phyloP scores from a whole-genome alignment of 179 eudicot genomes.

The Beta corolliflora region DNA sequence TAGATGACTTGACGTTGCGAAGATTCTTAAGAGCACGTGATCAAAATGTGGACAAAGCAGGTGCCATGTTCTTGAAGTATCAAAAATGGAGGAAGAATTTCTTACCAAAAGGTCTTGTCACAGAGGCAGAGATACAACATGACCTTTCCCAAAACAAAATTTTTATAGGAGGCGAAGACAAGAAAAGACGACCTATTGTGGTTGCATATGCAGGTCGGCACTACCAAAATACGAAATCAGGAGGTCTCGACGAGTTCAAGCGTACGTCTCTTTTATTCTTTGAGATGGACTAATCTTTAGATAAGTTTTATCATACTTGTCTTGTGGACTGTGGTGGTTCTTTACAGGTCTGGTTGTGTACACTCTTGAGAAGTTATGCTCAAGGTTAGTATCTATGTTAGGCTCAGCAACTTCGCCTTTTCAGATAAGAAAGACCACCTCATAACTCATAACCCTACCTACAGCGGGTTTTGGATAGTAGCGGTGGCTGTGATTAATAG shows the following conservation, averaged over 20 bases:
- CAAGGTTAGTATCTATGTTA: conserved; percentile 45
- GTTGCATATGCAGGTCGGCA: conserved; percentile 47
- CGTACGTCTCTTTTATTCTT: conserved; percentile 18
- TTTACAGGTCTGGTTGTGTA: conserved; percentile 70
- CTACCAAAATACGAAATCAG: conserved; percentile 41
- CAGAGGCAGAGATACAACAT: conserved; percentile 49
- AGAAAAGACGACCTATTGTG: conserved; percentile 53
- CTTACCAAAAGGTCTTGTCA: conserved; percentile 55
- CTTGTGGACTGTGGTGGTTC: conserved; percentile 9
- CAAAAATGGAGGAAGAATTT: conserved; percentile 60
- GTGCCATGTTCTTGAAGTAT: conserved; percentile 57
- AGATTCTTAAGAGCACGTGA: conserved; percentile 83
- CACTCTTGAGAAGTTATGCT: conserved; percentile 61
- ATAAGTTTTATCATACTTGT: not conserved
- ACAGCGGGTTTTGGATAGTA: not conserved
- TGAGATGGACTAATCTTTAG: not conserved
- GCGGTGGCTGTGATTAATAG: not conserved
- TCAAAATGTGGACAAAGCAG: conserved; percentile 69
- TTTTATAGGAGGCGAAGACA: conserved; percentile 61
- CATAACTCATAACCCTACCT: not conserved
- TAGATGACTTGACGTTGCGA: conserved; percentile 60
- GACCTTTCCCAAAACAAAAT: conserved; percentile 65
- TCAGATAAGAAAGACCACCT: not conserved
- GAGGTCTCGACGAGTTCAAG: conserved; percentile 66
- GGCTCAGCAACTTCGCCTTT: not conserved